Base-by-base conservation (phyloP, 805 yeast species). In the Saturnispora serradocipensis region DNA sequence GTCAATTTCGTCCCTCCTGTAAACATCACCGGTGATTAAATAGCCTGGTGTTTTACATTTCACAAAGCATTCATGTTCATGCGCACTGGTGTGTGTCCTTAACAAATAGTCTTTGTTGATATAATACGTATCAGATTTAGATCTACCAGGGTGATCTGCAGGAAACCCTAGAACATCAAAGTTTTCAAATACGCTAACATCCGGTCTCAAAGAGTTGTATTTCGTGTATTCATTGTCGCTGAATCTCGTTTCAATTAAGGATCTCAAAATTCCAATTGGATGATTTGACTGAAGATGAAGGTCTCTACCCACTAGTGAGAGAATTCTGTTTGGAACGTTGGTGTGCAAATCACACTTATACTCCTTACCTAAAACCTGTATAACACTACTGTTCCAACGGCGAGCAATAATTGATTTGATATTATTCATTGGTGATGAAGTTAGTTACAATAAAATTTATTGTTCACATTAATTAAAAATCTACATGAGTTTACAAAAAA, bases 21-120 rank as follows among this genome's bases (percentile, higher is more conserved):
- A 93, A 9, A 93, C 99, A 67, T 93, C 99, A 1, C 98, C 99
- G 11, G 95, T 78, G 45, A 93, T 90, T 57, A 93, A 76, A 67
- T 86, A 93, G 0, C 98, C 98, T 0, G 95, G 89, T 0, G 91
- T 82, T 27, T 75, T 63, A 49, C 81, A 74, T 2, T 68, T 67
- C 44, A 74, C 72, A 68, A 88, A 91, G 62, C 97, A 88, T 61
- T 86, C 89, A 58, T 77, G 79, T 68, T 93, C 99, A 67, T 93
- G 99, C 0, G 99, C 99, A 1, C 97, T 89, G 0, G 99, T 91
- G 64, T 93, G 99, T 0, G 99, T 93, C 61, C 99, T 74, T 54
- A 93, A 70, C 28, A 93, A 71, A 32, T 82, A 71, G 20, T 77
- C 76, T 49, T 81, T 75, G 68, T 93, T 90, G 49, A 93, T 64